A percentile compares a stretch with the other conserved stretches of the same genome.
Evolutionary conservation across 176 grass and related monocot genomes (phyloP).

Genomic region (Phoenix dactylifera): DNA sequence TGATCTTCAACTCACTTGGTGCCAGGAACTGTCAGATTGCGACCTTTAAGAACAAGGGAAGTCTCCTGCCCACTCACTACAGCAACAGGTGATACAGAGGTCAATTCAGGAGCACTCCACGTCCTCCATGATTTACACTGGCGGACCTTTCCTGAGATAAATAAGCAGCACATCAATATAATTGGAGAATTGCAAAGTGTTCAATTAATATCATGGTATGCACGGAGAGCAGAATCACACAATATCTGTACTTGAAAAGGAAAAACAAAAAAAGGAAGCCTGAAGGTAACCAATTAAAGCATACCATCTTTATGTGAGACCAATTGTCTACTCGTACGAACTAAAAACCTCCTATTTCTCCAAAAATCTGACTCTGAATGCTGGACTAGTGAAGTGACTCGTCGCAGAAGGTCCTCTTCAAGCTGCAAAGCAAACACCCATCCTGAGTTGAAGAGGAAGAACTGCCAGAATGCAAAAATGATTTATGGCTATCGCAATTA

Average conservation of each 20-base stretch:
- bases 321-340: slow-evolving; percentile 72
- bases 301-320: slow-evolving; percentile 92
- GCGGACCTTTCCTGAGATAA: slow-evolving; percentile 52
- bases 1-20: slow-evolving; percentile 56
- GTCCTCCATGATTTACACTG: slow-evolving; percentile 92
- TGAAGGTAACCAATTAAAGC: not conserved
- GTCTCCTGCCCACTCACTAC: slow-evolving; percentile 71
- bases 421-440: slow-evolving; percentile 42
- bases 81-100: slow-evolving; percentile 77
- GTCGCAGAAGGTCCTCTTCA: slow-evolving; percentile 67
- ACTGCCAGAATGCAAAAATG: not conserved
- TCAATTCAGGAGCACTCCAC: slow-evolving; percentile 93
- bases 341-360: slow-evolving; percentile 82
- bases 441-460: not conserved
- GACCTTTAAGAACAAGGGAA: slow-evolving; percentile 69
- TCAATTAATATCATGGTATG: too few species aligned
- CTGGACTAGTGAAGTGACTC: slow-evolving; percentile 58
- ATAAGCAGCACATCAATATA: not conserved
- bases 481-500: slow-evolving; percentile 23
- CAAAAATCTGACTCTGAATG: slow-evolving; percentile 74
- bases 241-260: not conserved
- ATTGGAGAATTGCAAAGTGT: too few species aligned
- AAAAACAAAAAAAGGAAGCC: not conserved
- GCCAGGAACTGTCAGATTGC: slow-evolving; percentile 86
- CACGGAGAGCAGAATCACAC: too few species aligned